Evolutionary conservation across 306 rosid species (phyloP).

Genomic region (Potentilla sterilis): DNA sequence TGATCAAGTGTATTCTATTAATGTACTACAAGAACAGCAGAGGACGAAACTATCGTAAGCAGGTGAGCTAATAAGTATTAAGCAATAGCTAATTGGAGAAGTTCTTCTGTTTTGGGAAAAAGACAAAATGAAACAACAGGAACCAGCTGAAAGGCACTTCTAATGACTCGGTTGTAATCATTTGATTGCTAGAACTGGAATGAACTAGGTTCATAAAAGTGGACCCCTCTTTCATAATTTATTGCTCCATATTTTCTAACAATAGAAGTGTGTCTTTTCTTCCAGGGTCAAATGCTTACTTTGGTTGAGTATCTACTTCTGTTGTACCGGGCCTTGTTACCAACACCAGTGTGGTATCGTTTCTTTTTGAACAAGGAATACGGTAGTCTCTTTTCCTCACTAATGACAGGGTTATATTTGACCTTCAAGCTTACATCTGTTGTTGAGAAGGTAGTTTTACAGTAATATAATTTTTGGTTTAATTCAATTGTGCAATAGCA

Average conservation of each 20-base stretch:
- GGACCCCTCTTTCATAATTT: background rate
- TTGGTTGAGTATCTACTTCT: constrained; percentile 80
- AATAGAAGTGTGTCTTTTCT: constrained; percentile 23
- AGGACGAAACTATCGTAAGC: constrained; percentile 89
- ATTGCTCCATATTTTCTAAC: constrained; percentile 27
- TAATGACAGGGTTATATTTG: constrained; percentile 91
- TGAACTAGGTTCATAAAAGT: constrained; percentile 8
- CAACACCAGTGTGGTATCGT: constrained; percentile 98
- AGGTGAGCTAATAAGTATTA: constrained; percentile 52
- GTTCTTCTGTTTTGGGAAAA: constrained; percentile 10
- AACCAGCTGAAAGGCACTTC: constrained; percentile 16
- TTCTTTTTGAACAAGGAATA: constrained; percentile 98
- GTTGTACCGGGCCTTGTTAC: constrained; percentile 91
- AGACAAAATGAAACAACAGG: background rate
- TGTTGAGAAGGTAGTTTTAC: constrained; percentile 73
- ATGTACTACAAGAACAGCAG: constrained; percentile 88
- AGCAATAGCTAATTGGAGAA: constrained; percentile 11
- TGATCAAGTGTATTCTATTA: constrained; percentile 69
- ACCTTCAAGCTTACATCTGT: constrained; percentile 95
- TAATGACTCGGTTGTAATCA: background rate
- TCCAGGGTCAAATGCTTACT: constrained; percentile 95
- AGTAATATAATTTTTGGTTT: background rate
- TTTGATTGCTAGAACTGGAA: constrained; percentile 8
- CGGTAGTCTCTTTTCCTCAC: constrained; percentile 90
- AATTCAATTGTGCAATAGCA: background rate